Evolutionary conservation across 2,329 filamentous ascomycete species (phyloP), one percentile per base, ranked within the genome.

Genomic region (Sodiomyces alkalinus): DNA sequence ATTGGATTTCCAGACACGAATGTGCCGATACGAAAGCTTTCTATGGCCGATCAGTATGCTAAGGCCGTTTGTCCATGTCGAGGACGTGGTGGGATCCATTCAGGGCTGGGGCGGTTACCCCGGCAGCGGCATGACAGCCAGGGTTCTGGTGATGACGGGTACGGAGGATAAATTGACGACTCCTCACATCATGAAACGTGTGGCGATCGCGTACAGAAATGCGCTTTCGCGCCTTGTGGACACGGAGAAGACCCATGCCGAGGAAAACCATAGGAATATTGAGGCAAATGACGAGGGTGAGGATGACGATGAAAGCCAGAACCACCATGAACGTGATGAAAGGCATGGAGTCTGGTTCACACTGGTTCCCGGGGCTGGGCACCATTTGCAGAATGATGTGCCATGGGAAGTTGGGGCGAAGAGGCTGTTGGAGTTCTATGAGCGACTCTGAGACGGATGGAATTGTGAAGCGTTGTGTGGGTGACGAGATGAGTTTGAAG

Each of bases 361-460:
- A 11, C 44, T 58, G 25, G 56, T 67, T 1, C 45, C 51, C 3
- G 54, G 52, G 3, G 49, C 60, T 4, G 64, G 56, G 2, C 63
- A 70, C 41, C 64, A 70, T 44, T 34, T 68, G 24, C 62, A 68
- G 40, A 65, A 69, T 31, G 62, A 69, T 38, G 43, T 56, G 8
- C 48, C 51, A 21, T 66, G 60, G 58, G 46, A 62, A 30, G 41
- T 51, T 3, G 64, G 62, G 1, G 62, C 58, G 1, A 42, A 46
- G 29, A 61, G 58, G 34, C 31, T 69, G 17, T 37, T 58, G 14
- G 40, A 38, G 0, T 69, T 62, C 40, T 48, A 57, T 12, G 22
- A 29, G 21, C 29, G 33, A 20, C n/a, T 36, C 12, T 29, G 23
- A 11, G 7, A 18, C 6, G 12, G 11, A 6, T 15, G 23, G 13